Conservation (phyloP, 768 basidiomycete species). For the Collybiopsis luxurians region DNA sequence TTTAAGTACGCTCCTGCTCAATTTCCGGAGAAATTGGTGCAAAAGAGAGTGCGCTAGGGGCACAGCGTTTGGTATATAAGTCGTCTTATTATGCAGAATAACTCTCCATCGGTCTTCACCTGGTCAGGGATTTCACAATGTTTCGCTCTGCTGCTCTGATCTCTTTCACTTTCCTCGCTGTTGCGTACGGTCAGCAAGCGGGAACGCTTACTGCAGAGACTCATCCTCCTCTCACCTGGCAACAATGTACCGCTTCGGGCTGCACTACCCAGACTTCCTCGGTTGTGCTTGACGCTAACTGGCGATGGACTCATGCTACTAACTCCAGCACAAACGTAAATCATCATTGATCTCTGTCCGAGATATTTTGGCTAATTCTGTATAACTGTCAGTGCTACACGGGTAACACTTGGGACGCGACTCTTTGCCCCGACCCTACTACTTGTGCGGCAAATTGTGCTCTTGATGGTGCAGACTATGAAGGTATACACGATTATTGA, state of each 20-base stretch:
- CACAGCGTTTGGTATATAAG: background rate
- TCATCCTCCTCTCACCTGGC: slow-evolving; percentile 42
- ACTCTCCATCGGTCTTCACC: background rate
- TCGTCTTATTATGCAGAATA: background rate
- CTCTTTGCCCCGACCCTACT: slow-evolving; percentile 45
- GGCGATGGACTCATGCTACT: slow-evolving; percentile 47
- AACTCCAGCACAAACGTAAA: slow-evolving; percentile 14
- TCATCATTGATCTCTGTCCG: background rate
- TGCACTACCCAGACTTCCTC: slow-evolving; percentile 34
- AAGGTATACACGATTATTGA: too few relatives aligned
- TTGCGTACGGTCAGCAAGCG: slow-evolving; percentile 48
- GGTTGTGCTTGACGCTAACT: slow-evolving; percentile 53
- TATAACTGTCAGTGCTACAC: slow-evolving; percentile 41
- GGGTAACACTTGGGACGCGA: slow-evolving; percentile 52
- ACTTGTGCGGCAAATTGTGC: slow-evolving; percentile 1
- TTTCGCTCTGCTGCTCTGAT: slow-evolving; percentile 37
- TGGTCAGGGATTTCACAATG: slow-evolving; percentile 20
- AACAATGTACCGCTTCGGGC: slow-evolving; percentile 42
- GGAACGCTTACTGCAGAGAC: slow-evolving; percentile 40
- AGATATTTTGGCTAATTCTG: slow-evolving; percentile 34
- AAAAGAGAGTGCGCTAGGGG: background rate
- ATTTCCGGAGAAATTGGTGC: background rate
- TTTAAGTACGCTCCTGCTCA: background rate
- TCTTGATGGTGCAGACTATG: too few relatives aligned
- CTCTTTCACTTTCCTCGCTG: slow-evolving; percentile 37